These are phyloP conservation scores for Hypoxylon crocopeplum DNA, from an alignment of 495 filamentous ascomycete genomes.

Conservation along the genomic window DNA sequence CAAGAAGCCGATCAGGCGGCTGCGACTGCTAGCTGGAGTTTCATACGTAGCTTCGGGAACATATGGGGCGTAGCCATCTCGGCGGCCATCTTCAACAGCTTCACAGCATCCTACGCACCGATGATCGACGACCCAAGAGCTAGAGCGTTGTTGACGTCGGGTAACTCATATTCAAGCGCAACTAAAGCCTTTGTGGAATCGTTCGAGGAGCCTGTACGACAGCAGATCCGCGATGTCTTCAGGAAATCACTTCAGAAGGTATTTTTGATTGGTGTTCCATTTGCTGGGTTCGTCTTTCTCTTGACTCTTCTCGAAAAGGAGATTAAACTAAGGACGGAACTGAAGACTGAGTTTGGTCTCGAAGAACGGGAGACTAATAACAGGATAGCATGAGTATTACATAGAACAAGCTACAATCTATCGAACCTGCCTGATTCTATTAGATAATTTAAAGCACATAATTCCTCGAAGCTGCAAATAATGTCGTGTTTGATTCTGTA, in stretches of 20 bases:
- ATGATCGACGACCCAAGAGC: slow-evolving; percentile 36
- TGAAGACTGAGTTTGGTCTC: slow-evolving; percentile 42
- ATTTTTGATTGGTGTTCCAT: slow-evolving; percentile 40
- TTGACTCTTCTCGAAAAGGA: slow-evolving; percentile 38
- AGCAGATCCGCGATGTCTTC: slow-evolving; percentile 38
- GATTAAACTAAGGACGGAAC: slow-evolving; percentile 34
- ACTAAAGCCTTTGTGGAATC: slow-evolving; percentile 35
- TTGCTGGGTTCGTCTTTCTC: slow-evolving; percentile 38
- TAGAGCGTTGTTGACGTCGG: slow-evolving; percentile 23
- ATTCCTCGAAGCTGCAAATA: no score
- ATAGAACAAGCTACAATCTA: no score
- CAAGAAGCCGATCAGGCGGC: slow-evolving; percentile 48
- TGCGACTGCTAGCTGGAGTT: slow-evolving; percentile 53
- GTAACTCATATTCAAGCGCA: slow-evolving; percentile 39
- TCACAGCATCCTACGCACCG: slow-evolving; percentile 27
- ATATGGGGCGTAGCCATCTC: slow-evolving; percentile 62
- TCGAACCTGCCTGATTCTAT: no score
- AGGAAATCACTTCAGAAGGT: slow-evolving; percentile 32
- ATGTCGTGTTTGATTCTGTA: no score
- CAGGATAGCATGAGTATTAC: no score
- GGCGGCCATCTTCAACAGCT: slow-evolving; percentile 57
- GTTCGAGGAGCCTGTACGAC: slow-evolving; percentile 27
- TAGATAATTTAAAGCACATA: no score
- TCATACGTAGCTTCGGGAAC: slow-evolving; percentile 54
- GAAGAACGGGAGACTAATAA: no score